Conservation (phyloP, 2,329 filamentous ascomycete species). For the Sclerotiophoma versabilis region DNA sequence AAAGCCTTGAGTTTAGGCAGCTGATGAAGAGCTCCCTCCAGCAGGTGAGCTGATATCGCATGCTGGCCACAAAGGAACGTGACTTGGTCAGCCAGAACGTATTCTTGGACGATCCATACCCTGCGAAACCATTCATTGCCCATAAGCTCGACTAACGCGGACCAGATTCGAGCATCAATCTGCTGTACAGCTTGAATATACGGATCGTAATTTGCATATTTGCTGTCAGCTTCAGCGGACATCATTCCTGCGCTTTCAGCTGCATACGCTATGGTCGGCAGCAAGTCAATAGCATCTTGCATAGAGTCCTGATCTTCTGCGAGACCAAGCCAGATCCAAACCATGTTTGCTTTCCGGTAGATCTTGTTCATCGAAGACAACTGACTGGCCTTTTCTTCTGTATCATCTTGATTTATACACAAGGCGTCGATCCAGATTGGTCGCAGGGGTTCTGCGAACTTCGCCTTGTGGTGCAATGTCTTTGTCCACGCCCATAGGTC, state of each 20-base stretch:
- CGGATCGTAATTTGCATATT: neutral
- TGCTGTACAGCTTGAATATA: neutral
- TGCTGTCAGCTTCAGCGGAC: no score
- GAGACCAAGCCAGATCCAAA: constrained; percentile 17
- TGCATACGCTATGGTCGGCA: neutral
- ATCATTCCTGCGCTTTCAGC: neutral
- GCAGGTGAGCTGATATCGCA: neutral
- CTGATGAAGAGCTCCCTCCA: neutral
- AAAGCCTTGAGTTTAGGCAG: no score
- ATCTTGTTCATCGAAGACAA: constrained; percentile 17
- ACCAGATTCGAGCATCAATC: neutral
- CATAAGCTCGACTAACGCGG: neutral
- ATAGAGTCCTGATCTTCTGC: neutral
- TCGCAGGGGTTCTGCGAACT: neutral
- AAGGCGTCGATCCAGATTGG: constrained; percentile 21
- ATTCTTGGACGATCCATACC: constrained; percentile 14
- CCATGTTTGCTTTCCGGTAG: constrained; percentile 8
- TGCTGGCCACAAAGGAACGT: constrained; percentile 6
- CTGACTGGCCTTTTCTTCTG: constrained; percentile 15
- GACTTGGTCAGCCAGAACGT: neutral
- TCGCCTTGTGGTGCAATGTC: neutral
- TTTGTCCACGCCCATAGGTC: neutral
- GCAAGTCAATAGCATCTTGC: neutral
- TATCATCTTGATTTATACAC: constrained; percentile 23
- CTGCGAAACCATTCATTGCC: constrained; percentile 5